A percentile compares a stretch with the other conserved stretches of the same genome.
These are phyloP conservation scores for Hanseniaspora jakobsenii DNA, from an alignment of 805 yeast species.

Conservation along the genomic window DNA sequence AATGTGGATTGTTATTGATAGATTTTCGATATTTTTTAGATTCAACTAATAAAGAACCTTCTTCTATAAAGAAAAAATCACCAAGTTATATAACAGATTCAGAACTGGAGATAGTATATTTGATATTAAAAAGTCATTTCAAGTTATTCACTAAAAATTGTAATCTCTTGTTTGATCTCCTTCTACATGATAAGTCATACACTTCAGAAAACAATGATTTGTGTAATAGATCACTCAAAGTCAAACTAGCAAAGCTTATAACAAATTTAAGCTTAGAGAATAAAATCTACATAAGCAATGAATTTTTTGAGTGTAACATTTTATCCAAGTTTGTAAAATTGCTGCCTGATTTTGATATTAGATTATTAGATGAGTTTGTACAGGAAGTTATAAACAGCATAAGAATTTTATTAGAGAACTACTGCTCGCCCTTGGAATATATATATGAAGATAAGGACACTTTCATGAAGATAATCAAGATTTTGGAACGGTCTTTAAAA, in stretches of 20 bases:
- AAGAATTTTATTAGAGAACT: conserved; percentile 6
- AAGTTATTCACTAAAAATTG: not conserved
- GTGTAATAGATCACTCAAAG: not conserved
- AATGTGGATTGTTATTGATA: conserved; percentile 3
- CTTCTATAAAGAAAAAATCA: no score
- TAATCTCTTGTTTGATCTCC: not conserved
- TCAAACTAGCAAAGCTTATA: conserved; percentile 7
- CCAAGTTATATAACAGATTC: conserved; percentile 7
- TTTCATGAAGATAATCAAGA: no score
- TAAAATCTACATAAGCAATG: not conserved
- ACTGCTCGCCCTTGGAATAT: not conserved
- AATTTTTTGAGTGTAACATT: conserved; percentile 3
- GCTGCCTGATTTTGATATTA: conserved; percentile 9
- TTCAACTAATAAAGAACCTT: not conserved
- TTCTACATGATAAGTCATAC: no score
- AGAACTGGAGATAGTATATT: conserved; percentile 8
- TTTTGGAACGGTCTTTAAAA: not conserved
- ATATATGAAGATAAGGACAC: conserved; percentile 1
- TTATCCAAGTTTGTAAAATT: conserved; percentile 2
- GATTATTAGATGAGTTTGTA: not conserved
- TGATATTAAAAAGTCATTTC: conserved; percentile 4
- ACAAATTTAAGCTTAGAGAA: conserved; percentile 10
- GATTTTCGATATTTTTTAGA: not conserved
- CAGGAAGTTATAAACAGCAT: conserved; percentile 5
- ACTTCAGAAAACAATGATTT: no score